phyloP scores from a whole-genome alignment of 2,329 filamentous ascomycete species.

The Fusarium keratoplasticum region DNA sequence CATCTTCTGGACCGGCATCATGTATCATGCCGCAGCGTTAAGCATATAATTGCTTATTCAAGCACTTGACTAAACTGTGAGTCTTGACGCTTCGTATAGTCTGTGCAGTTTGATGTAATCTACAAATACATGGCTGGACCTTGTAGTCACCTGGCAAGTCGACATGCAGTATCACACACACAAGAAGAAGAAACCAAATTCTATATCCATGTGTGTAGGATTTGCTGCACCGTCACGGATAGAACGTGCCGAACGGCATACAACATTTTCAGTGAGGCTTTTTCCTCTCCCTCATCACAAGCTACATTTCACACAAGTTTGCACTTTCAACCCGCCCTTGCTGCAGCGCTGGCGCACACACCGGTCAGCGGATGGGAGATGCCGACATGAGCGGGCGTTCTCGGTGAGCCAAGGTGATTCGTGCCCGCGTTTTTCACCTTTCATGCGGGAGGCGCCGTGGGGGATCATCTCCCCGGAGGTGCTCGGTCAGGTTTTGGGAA shows the following conservation, averaged over 20 bases:
- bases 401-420: slow-evolving; percentile 22
- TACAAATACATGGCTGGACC: neutral
- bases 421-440: slow-evolving; percentile 28
- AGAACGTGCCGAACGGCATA: slow-evolving; percentile 30
- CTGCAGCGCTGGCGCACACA: slow-evolving; percentile 13
- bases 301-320: neutral
- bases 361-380: slow-evolving; percentile 29
- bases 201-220: neutral
- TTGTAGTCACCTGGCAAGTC: neutral
- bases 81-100: neutral
- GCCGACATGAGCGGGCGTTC: slow-evolving; percentile 17
- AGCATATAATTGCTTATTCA: neutral
- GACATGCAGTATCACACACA: neutral
- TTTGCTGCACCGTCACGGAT: slow-evolving; percentile 28
- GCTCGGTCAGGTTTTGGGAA: neutral
- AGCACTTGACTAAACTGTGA: neutral
- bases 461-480: slow-evolving; percentile 3
- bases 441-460: slow-evolving; percentile 7
- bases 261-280: slow-evolving; percentile 17
- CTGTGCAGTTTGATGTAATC: neutral
- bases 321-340: neutral
- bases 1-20: neutral
- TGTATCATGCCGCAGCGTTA: neutral
- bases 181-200: neutral
- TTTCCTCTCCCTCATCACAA: neutral